These are phyloP conservation scores for Collybia sp. DNA, from an alignment of 768 basidiomycete species.

Conservation along the genomic window DNA sequence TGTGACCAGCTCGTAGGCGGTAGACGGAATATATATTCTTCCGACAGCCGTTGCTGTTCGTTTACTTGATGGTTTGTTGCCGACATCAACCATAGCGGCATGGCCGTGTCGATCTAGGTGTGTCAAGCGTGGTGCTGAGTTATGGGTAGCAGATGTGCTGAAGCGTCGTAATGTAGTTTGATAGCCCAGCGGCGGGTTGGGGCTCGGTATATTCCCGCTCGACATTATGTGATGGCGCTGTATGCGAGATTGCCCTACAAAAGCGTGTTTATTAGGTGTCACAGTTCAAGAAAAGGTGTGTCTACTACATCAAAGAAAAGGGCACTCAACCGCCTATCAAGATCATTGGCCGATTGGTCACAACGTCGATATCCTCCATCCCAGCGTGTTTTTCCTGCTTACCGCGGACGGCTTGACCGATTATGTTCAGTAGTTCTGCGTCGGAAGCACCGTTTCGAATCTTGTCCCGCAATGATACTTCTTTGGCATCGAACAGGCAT, in stretches of 20 bases:
- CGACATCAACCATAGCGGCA: constrained; percentile 82
- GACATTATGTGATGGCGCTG: neutral
- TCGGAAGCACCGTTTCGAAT: constrained; percentile 66
- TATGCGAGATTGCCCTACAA: constrained; percentile 5
- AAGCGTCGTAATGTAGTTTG: constrained; percentile 4
- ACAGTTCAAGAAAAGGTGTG: constrained; percentile 10
- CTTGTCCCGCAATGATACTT: constrained; percentile 75
- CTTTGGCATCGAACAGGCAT: constrained; percentile 82
- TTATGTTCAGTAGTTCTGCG: constrained; percentile 51
- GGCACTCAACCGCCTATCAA: constrained; percentile 86
- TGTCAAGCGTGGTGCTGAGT: constrained; percentile 39
- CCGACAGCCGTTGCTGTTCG: constrained; percentile 76
- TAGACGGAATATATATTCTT: constrained; percentile 58
- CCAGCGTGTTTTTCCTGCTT: constrained; percentile 83
- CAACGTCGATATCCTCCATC: constrained; percentile 77
- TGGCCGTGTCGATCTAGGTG: constrained; percentile 71
- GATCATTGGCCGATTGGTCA: constrained; percentile 85
- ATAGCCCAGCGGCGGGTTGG: neutral
- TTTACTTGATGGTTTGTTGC: constrained; percentile 52
- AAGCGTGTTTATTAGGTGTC: constrained; percentile 10
- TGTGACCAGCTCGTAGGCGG: constrained; percentile 64
- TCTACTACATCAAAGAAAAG: constrained; percentile 19
- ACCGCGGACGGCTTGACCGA: constrained; percentile 58
- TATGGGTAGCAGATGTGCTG: constrained; percentile 16
- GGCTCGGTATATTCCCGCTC: neutral